Percentiles rank a stretch among this genome's conserved stretches.
These are phyloP conservation scores for Aureobasidium namibiae DNA, from an alignment of 2,329 filamentous ascomycete genomes.

Conservation along the genomic window DNA sequence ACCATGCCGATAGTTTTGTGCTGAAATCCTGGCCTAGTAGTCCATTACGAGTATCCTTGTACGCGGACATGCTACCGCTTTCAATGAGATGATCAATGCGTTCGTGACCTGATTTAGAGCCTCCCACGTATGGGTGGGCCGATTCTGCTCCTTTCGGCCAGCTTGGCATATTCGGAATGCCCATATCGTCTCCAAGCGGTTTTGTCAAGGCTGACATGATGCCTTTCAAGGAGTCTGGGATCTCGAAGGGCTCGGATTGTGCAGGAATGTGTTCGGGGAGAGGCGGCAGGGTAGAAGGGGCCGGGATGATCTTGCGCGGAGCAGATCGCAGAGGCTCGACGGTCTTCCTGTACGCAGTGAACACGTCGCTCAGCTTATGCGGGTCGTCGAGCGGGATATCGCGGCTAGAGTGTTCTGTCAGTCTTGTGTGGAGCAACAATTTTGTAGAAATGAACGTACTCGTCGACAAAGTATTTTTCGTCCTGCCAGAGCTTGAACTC, in stretches of 20 bases:
- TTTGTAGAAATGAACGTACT: constrained; percentile 49
- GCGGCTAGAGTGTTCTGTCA: constrained; percentile 40
- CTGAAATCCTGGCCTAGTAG: constrained; percentile 63
- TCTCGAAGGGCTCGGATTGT: constrained; percentile 55
- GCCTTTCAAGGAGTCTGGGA: constrained; percentile 48
- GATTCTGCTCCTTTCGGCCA: constrained; percentile 48
- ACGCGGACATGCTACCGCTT: constrained; percentile 52
- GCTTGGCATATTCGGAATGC: constrained; percentile 44
- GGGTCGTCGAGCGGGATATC: constrained; percentile 54
- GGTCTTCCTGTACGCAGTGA: constrained; percentile 65
- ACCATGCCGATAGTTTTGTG: constrained; percentile 66
- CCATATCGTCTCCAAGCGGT: constrained; percentile 46
- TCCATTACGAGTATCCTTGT: constrained; percentile 65
- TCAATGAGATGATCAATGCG: constrained; percentile 54
- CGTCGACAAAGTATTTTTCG: constrained; percentile 72
- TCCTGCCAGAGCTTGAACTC: constrained; percentile 61
- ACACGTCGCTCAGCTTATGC: constrained; percentile 61
- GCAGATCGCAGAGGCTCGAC: constrained; percentile 61
- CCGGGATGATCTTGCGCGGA: constrained; percentile 50
- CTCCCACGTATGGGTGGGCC: constrained; percentile 60
- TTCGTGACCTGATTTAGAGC: constrained; percentile 52
- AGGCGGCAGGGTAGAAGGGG: constrained; percentile 49
- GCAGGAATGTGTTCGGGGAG: constrained; percentile 49
- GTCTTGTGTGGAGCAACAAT: neutral
- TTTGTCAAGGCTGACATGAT: constrained; percentile 48